Evolutionary conservation across 2,329 filamentous ascomycete genomes (phyloP).

Genomic region (Furcasterigmium furcatum): DNA sequence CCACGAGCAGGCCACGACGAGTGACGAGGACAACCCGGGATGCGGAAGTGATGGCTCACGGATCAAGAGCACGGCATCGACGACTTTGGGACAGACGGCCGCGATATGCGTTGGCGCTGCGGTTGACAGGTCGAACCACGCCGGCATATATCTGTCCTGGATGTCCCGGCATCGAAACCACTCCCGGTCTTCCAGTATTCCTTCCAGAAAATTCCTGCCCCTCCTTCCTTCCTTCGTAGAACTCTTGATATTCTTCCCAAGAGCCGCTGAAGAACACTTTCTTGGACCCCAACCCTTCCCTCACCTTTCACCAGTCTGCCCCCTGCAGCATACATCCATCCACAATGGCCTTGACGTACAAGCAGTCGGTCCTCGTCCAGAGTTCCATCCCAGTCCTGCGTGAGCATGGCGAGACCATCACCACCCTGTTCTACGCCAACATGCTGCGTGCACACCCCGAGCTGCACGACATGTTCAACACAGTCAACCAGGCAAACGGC

Average conservation of each 20-base stretch:
- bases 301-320: neutral
- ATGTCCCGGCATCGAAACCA: too few relatives aligned
- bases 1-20: constrained; percentile 2
- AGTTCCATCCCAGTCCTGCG: constrained; percentile 67
- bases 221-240: too few relatives aligned
- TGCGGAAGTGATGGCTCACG: neutral
- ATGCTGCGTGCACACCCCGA: constrained; percentile 64
- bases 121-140: too few relatives aligned
- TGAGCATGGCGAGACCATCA: constrained; percentile 66
- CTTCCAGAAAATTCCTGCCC: too few relatives aligned
- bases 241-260: too few relatives aligned
- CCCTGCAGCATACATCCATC: too few relatives aligned
- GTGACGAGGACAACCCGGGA: constrained; percentile 2
- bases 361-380: constrained; percentile 64
- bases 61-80: neutral
- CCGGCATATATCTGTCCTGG: too few relatives aligned
- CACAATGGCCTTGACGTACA: constrained; percentile 38
- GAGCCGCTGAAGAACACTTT: too few relatives aligned
- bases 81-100: neutral
- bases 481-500: constrained; percentile 17
- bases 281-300: too few relatives aligned
- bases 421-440: constrained; percentile 68
- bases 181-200: too few relatives aligned
- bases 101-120: too few relatives aligned
- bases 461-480: constrained; percentile 69